These are phyloP conservation scores for Ramaria sp. DNA, from an alignment of 768 basidiomycete genomes.

Conservation along the genomic window DNA sequence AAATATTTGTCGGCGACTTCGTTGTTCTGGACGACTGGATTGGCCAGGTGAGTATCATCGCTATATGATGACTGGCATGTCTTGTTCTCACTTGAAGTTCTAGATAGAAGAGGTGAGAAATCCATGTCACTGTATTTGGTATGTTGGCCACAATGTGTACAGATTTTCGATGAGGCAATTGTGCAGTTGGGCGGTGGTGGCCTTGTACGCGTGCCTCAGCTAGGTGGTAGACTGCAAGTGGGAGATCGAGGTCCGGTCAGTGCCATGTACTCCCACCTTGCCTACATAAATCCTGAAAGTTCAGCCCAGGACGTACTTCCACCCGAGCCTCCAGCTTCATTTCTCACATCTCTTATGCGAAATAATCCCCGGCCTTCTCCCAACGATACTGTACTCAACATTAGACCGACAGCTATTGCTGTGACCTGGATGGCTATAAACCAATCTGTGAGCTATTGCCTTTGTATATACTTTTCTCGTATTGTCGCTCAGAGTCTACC, in stretches of 20 bases:
- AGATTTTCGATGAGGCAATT: conserved; percentile 80
- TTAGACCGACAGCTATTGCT: conserved; percentile 69
- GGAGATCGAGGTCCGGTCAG: conserved; percentile 69
- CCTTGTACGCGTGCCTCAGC: conserved; percentile 64
- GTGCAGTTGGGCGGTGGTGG: conserved; percentile 54
- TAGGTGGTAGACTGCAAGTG: conserved; percentile 62
- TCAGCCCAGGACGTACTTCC: conserved; percentile 53
- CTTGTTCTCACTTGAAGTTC: conserved; percentile 7
- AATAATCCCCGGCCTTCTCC: conserved; percentile 27
- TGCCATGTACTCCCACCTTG: conserved; percentile 7
- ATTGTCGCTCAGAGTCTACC: conserved; percentile 5
- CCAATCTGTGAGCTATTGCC: conserved; percentile 48
- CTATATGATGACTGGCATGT: background rate
- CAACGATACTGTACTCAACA: conserved; percentile 55
- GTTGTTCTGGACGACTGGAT: conserved; percentile 81
- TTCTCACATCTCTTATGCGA: conserved; percentile 19
- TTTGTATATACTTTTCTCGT: background rate
- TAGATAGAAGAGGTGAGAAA: conserved; percentile 69
- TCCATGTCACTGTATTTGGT: background rate
- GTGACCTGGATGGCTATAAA: conserved; percentile 83
- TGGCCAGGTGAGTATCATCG: conserved; percentile 50
- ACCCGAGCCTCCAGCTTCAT: conserved; percentile 16
- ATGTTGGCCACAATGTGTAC: conserved; percentile 12
- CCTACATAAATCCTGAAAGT: conserved; percentile 6
- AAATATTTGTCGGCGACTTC: conserved; percentile 71